These are phyloP conservation scores for Immersiella caudata DNA, from an alignment of 495 filamentous ascomycete genomes.

Conservation along the genomic window DNA sequence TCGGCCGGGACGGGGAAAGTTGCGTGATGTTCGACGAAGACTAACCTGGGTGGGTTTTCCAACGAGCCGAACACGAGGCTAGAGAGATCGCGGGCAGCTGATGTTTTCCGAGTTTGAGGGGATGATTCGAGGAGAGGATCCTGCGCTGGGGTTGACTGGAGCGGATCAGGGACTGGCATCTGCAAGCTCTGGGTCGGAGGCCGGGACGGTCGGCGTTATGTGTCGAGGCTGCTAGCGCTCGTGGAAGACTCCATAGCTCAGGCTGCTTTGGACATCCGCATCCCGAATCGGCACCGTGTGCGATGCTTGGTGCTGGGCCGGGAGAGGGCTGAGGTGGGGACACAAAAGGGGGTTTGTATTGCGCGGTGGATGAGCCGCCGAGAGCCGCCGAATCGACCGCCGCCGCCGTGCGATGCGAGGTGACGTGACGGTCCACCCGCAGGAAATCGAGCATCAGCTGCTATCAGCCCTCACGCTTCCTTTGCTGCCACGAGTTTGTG, in stretches of 20 bases:
- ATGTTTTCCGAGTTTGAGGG: background rate
- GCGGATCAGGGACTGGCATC: background rate
- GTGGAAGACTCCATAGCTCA: background rate
- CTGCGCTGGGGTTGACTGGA: too few species aligned
- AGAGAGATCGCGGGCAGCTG: background rate
- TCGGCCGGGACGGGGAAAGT: background rate
- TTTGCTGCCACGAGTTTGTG: conserved; percentile 3
- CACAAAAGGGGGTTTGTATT: background rate
- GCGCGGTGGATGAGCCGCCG: background rate
- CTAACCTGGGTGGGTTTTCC: background rate
- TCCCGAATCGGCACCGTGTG: background rate
- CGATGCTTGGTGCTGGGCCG: background rate
- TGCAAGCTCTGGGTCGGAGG: background rate
- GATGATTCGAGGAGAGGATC: background rate
- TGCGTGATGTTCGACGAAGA: background rate
- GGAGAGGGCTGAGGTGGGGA: background rate
- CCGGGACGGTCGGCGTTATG: background rate
- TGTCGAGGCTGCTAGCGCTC: background rate
- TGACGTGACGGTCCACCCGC: conserved; percentile 1
- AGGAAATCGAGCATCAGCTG: conserved; percentile 1
- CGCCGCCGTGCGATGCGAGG: background rate
- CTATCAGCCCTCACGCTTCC: conserved; percentile 1
- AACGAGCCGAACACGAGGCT: background rate
- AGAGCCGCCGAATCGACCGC: background rate
- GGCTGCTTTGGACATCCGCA: background rate